Evolutionary conservation across 2,329 filamentous ascomycete genomes (phyloP).

Genomic region (Hypoxylon sp.): DNA sequence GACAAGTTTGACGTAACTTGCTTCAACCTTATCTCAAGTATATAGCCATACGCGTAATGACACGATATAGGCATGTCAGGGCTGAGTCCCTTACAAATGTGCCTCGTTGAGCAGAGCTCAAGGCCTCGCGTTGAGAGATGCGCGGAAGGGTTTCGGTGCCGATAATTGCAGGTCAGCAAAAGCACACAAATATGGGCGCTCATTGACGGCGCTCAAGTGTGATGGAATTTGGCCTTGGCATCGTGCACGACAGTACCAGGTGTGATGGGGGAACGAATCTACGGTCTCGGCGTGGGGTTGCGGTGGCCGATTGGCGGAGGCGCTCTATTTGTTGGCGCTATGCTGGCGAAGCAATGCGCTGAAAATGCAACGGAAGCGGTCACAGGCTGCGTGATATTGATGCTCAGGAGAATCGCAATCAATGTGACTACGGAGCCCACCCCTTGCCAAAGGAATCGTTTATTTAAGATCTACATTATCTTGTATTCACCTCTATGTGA

Average conservation of each 20-base stretch:
- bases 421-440: conserved; percentile 34
- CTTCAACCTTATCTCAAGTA: conserved; percentile 19
- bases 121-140: conserved; percentile 19
- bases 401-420: conserved; percentile 22
- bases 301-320: conserved; percentile 41
- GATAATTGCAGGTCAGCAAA: conserved; percentile 16
- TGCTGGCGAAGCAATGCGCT: conserved; percentile 38
- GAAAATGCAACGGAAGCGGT: conserved; percentile 39
- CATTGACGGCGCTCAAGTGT: conserved; percentile 36
- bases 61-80: conserved; percentile 23
- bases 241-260: conserved; percentile 28
- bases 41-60: conserved; percentile 31
- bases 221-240: conserved; percentile 33
- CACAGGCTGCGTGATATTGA: conserved; percentile 42
- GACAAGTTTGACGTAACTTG: conserved; percentile 28
- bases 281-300: conserved; percentile 41
- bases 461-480: conserved; percentile 21
- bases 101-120: conserved; percentile 15
- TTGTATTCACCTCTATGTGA: conserved; percentile 14
- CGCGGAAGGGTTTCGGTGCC: conserved; percentile 10
- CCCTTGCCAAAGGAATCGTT: conserved; percentile 23
- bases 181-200: conserved; percentile 28
- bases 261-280: conserved; percentile 41
- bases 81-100: conserved; percentile 7
- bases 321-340: conserved; percentile 42